Conservation (phyloP, 2,329 filamentous ascomycete genomes). For the Purpureocillium lavendulum region DNA sequence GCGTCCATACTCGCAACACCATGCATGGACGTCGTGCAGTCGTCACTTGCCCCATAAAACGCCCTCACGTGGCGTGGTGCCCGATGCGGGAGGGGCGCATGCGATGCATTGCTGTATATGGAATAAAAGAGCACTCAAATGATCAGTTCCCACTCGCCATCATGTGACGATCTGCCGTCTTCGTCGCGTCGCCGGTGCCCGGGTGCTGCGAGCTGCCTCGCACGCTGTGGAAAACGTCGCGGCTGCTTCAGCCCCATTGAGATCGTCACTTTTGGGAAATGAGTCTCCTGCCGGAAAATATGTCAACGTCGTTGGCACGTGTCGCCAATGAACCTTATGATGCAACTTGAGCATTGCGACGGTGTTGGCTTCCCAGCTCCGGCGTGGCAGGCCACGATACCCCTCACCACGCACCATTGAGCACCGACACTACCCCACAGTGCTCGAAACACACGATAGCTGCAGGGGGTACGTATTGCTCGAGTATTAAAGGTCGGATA, state of each 20-base stretch:
- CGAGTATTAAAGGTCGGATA: not conserved
- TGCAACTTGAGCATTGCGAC: too few relatives aligned
- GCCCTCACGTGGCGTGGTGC: constrained; percentile 1
- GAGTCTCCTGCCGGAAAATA: too few relatives aligned
- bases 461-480: not conserved
- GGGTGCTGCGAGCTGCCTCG: too few relatives aligned
- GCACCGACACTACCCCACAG: not conserved
- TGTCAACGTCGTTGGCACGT: too few relatives aligned
- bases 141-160: not conserved
- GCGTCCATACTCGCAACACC: too few relatives aligned
- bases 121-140: too few relatives aligned
- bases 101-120: not conserved
- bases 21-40: not conserved
- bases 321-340: too few relatives aligned
- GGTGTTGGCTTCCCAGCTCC: not conserved
- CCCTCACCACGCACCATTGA: not conserved
- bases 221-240: too few relatives aligned
- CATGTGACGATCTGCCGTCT: not conserved
- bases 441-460: constrained; percentile 1
- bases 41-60: not conserved
- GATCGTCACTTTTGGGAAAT: too few relatives aligned
- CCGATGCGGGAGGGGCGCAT: not conserved
- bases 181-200: not conserved
- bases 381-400: not conserved
- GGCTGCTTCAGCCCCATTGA: too few relatives aligned